Base-by-base conservation (phyloP, 2,329 filamentous ascomycete genomes). In the Phialemoniopsis sp. region DNA sequence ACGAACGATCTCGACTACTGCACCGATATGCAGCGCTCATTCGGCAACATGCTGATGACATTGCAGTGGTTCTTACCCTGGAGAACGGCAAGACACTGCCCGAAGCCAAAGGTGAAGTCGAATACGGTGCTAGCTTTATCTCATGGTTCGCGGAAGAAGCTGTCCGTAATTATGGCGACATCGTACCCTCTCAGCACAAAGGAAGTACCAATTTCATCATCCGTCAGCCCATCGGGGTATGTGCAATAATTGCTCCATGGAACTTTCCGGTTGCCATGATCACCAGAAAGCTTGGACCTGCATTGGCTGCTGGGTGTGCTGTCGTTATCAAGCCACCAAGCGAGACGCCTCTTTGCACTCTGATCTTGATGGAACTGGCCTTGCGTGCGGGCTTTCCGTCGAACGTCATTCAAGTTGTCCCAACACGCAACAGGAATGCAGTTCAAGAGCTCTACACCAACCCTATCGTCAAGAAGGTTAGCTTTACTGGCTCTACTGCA, bases 281-380 rank as follows among this genome's bases (percentile, higher is more conserved):
- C 39, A 63, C 63, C 5, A 51, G 66, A 18, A 69, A 70, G 41
- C 53, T 63, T 13, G 66, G 54, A 0, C 58, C 77, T 1, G 76
- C 75, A 1, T 64, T 87, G 19, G 84, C 83, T 12, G 82, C 82
- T 15, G 83, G 83, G 34, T 87, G 82, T 59, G 83, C 82, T 2
- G 76, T 86, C 10, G 81, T 87, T 4, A 74, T 76, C 37, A 87
- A 87, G 60, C 79, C 81, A n/a, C 80, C 83, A 1, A 72, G 74
- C 14, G 82, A 87, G 60, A 86, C 84, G 1, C 83, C 83, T 0
- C 80, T 83, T 54, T 83, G 80, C 29, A 74, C 78, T 4, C 78
- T 82, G 31, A 82, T 82, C 2, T 60, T 87, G 13, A 77, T 78
- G 2, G 77, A 84, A 53, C 70, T 87, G 28, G 79, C 77, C 2